Evolutionary conservation across 495 filamentous ascomycete species (phyloP), one percentile per base, ranked within the genome.

Genomic region (Melanomma pulvis-pyrius): DNA sequence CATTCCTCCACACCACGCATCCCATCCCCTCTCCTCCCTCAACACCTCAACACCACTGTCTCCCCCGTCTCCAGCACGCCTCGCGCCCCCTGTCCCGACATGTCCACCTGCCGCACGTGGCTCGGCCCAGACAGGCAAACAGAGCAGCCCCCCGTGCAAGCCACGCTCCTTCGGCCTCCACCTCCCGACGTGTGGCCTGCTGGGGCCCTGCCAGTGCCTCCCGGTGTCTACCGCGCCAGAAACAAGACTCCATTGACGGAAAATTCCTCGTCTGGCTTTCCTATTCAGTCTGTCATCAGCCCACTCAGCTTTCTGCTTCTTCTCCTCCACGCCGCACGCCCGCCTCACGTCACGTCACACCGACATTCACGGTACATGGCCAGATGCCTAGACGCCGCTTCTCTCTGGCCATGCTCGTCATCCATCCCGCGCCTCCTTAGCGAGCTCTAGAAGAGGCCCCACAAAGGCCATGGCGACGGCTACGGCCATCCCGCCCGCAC

Each of bases 161-260:
- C 51, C 51, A 54, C 51, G 51, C 29, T 54, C 25, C 51, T 29
- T 54, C 28, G 51, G 51, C 51, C 2, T n/a, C 51, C 8, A 54
- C 51, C 25, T 17, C 51, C 26, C 13, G 24, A 32, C 29, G 51
- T 54, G 51, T 29, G 39, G 39, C 39, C 29, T 54, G 51, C 21
- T 32, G 5, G 51, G 11, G 25, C 3, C 26, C 51, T 51, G 48
- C 48, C 36, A 8, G 9, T 41, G 9, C 36, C 36, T 41, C 9
- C 36, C 8, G 36, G 9, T 41, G 9, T 17, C 36, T 41, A 17
- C 36, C 21, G 22, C n/a, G 39, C 39, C 9, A 44, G 39, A 44
- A n/a, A 44, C 39, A 44, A 6, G 9, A 44, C 39, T 17, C 39
- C 39, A n/a, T n/a, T 15, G 32, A 36, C 32, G 6, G 32, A 13